phyloP scores from a whole-genome alignment of 1,284 basidiomycete genomes.

The Leccinum brunneo-olivaceum region DNA sequence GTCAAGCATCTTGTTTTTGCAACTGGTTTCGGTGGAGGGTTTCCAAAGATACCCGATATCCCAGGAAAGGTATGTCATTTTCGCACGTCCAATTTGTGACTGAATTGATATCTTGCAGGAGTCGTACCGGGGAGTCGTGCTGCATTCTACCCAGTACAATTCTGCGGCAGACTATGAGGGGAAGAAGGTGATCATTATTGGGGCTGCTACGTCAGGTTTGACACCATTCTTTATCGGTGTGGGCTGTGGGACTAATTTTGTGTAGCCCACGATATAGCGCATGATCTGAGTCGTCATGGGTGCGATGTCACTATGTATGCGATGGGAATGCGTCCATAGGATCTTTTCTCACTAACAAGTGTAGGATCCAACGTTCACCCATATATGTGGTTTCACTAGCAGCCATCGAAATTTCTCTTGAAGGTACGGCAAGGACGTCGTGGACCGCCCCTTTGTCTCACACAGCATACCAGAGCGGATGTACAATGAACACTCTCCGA shows the following conservation, averaged over 20 bases:
- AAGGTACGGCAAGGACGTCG: constrained; percentile 10
- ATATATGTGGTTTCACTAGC: constrained; percentile 22
- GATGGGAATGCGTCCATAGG: neutral
- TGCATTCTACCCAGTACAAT: constrained; percentile 36
- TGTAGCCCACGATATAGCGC: constrained; percentile 27
- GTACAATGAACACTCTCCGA: constrained; percentile 24
- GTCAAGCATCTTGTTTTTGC: constrained; percentile 35
- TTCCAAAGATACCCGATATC: constrained; percentile 29
- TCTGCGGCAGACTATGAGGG: constrained; percentile 26
- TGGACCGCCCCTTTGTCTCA: neutral
- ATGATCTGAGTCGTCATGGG: constrained; percentile 16
- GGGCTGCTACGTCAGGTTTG: constrained; percentile 26
- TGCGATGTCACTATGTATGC: constrained; percentile 24
- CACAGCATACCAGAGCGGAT: constrained; percentile 10
- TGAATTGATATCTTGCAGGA: constrained; percentile 13
- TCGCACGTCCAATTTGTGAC: neutral
- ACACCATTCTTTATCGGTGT: neutral
- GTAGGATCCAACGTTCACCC: constrained; percentile 26
- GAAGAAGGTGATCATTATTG: constrained; percentile 24
- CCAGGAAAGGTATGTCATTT: constrained; percentile 15
- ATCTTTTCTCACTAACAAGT: neutral
- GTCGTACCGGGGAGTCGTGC: constrained; percentile 11
- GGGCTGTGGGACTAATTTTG: neutral
- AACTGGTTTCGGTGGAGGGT: constrained; percentile 34
- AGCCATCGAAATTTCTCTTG: constrained; percentile 5